A percentile compares a stretch with the other conserved stretches of the same genome.
Evolutionary conservation across 2,329 filamentous ascomycete genomes (phyloP).

Genomic region (Berkeleyomyces basicola): DNA sequence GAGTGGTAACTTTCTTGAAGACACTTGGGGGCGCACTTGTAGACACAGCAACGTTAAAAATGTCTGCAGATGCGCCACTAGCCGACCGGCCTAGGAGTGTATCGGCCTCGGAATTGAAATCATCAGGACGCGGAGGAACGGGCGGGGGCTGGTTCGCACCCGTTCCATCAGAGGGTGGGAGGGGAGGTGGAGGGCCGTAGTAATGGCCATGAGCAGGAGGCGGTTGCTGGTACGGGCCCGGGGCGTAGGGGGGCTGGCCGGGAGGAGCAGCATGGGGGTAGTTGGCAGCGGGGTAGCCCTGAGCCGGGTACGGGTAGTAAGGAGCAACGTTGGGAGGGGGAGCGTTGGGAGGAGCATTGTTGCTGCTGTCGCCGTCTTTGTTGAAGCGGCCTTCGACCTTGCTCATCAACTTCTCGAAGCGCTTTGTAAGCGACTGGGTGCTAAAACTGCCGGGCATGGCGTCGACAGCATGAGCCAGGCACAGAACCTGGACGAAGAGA

Average conservation of each 20-base stretch:
- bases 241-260: background rate
- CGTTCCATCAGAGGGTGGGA: background rate
- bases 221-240: slow-evolving; percentile 13
- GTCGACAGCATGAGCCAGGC: background rate
- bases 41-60: slow-evolving; percentile 40
- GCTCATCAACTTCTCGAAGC: slow-evolving; percentile 12
- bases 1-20: slow-evolving; percentile 34
- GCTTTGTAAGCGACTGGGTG: slow-evolving; percentile 7
- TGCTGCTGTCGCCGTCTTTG: background rate
- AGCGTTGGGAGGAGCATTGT: background rate
- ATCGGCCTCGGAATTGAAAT: background rate
- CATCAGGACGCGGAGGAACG: slow-evolving; percentile 9
- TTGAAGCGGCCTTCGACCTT: slow-evolving; percentile 11
- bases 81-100: background rate
- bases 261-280: background rate
- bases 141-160: slow-evolving; percentile 13
- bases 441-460: slow-evolving; percentile 5
- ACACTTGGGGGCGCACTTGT: slow-evolving; percentile 32
- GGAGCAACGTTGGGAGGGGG: background rate
- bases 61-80: slow-evolving; percentile 25
- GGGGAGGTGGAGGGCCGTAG: background rate
- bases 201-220: background rate
- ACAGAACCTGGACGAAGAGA: slow-evolving; percentile 5
- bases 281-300: slow-evolving; percentile 4
- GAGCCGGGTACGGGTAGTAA: slow-evolving; percentile 5